phyloP scores from a whole-genome alignment of 371 early-diverging fungal genomes.

The Mucor ambiguus region DNA sequence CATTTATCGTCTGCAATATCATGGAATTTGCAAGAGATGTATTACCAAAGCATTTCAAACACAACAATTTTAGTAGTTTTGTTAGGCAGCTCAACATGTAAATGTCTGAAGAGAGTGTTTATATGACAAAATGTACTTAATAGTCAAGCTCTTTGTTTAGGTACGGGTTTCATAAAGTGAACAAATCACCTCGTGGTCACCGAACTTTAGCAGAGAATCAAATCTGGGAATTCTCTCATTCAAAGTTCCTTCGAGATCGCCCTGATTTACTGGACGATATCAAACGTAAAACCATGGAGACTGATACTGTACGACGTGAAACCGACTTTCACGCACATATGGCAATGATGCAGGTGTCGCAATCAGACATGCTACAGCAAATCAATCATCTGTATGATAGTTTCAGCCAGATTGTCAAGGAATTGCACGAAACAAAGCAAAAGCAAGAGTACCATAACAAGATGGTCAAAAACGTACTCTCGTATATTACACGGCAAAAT shows the following conservation, averaged over 20 bases:
- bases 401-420: constrained; percentile 68
- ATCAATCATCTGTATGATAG: constrained; percentile 72
- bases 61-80: constrained; percentile 88
- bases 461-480: constrained; percentile 60
- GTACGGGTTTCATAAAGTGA: constrained; percentile 91
- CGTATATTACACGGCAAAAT: constrained; percentile 54
- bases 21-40: constrained; percentile 81
- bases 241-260: constrained; percentile 78
- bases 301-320: constrained; percentile 73
- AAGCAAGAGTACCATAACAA: constrained; percentile 65
- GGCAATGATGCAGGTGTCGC: constrained; percentile 75
- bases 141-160: constrained; percentile 25
- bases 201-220: constrained; percentile 84
- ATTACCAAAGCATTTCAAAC: constrained; percentile 85
- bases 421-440: constrained; percentile 71
- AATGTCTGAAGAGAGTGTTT: constrained; percentile 12
- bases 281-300: constrained; percentile 85
- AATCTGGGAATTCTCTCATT: constrained; percentile 93
- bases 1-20: constrained; percentile 91
- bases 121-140: constrained; percentile 1
- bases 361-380: constrained; percentile 75
- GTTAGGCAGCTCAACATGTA: constrained; percentile 90
- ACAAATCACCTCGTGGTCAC: constrained; percentile 84
- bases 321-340: constrained; percentile 74
- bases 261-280: constrained; percentile 85